A percentile compares a stretch with the other conserved stretches of the same genome.
phyloP scores from a whole-genome alignment of 257 asterid genomes.

The Solanum neorickii region DNA sequence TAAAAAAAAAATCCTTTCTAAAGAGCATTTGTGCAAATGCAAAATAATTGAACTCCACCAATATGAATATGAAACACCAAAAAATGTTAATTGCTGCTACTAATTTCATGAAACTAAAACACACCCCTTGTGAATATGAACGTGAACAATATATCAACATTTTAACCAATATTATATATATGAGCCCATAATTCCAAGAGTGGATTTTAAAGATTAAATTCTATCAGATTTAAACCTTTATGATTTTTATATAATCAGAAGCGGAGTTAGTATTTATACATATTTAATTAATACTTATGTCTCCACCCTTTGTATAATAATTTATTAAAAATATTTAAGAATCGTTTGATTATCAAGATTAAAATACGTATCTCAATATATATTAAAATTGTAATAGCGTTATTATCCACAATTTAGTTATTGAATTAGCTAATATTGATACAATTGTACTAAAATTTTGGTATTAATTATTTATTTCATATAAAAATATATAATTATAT shows the following conservation, averaged over 20 bases:
- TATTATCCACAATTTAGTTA: not conserved
- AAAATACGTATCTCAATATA: not conserved
- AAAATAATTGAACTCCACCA: too few species aligned
- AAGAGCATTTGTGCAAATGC: accelerated
- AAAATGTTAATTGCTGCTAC: not conserved
- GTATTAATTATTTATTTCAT: not conserved
- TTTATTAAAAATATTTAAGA: not conserved
- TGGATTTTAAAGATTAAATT: not conserved
- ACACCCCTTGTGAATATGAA: not conserved
- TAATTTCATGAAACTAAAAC: not conserved
- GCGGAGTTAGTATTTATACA: not conserved
- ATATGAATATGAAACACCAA: accelerated
- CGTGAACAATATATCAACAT: not conserved
- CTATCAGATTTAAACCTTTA: too few species aligned
- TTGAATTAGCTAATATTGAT: not conserved
- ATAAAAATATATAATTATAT: not conserved
- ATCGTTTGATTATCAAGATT: not conserved
- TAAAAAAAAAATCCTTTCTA: too few species aligned
- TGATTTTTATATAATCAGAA: not conserved
- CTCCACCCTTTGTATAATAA: not conserved
- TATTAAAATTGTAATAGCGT: not conserved
- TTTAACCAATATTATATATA: not conserved
- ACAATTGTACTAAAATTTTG: not conserved
- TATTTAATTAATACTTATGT: not conserved
- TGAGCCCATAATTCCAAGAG: not conserved